Conservation (phyloP, 768 basidiomycete species). For the Postia placenta region DNA sequence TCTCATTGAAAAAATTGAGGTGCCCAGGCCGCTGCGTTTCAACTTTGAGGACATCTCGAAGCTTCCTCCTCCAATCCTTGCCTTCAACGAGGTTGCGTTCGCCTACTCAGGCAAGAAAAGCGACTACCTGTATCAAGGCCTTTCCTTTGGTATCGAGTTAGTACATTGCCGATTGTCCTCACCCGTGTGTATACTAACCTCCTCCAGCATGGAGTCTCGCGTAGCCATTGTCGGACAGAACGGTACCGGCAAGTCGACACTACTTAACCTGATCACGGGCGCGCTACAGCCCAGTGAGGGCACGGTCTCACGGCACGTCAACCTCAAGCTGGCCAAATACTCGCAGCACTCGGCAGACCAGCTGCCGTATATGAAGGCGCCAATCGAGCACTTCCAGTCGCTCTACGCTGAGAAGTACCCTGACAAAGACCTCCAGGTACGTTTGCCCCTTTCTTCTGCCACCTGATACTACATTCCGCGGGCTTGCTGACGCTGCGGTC, state of each 20-base stretch:
- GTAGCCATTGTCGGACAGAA: conserved; percentile 96
- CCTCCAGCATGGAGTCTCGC: conserved; percentile 81
- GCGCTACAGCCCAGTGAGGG: conserved; percentile 76
- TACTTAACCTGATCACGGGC: conserved; percentile 86
- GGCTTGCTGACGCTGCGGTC: conserved; percentile 4
- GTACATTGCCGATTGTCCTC: conserved; percentile 19
- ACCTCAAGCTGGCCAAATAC: conserved; percentile 95
- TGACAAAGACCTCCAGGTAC: conserved; percentile 79
- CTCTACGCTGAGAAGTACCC: conserved; percentile 81
- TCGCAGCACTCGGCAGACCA: conserved; percentile 99
- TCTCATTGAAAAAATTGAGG: conserved; percentile 87
- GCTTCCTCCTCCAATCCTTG: conserved; percentile 95
- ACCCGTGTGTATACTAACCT: neutral
- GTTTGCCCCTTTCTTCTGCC: too few species aligned
- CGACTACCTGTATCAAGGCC: conserved; percentile 81
- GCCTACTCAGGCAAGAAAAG: conserved; percentile 86
- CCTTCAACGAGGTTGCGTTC: conserved; percentile 93
- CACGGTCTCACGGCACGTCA: conserved; percentile 82
- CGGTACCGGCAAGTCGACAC: conserved; percentile 91
- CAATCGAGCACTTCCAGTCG: conserved; percentile 89
- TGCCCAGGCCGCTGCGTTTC: conserved; percentile 70
- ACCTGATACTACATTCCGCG: too few species aligned
- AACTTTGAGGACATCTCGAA: conserved; percentile 94
- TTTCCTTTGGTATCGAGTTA: conserved; percentile 98
- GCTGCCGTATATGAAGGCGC: conserved; percentile 86